Evolutionary conservation across 2,329 filamentous ascomycete genomes (phyloP).

Genomic region (Knufia fluminis): DNA sequence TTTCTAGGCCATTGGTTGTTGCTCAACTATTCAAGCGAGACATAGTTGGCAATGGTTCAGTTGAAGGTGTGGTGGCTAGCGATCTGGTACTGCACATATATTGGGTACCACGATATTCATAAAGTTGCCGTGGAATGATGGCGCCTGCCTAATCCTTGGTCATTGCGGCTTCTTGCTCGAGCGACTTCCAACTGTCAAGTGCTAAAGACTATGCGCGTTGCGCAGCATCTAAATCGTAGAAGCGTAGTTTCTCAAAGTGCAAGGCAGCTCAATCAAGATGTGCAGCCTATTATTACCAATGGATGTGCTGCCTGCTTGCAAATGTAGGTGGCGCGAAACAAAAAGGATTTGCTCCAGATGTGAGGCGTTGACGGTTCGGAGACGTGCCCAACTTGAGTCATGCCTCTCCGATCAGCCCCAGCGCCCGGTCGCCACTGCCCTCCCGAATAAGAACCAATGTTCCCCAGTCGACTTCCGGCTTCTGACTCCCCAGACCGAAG

Average conservation of each 20-base stretch:
- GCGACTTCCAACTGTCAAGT: too few relatives aligned
- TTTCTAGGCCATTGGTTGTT: too few relatives aligned
- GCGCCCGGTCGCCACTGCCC: background rate
- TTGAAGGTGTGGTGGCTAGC: too few relatives aligned
- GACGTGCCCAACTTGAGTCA: slow-evolving; percentile 1
- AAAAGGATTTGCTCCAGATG: background rate
- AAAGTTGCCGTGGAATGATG: too few relatives aligned
- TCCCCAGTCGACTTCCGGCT: background rate
- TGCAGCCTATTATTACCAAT: background rate
- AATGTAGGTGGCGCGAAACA: background rate
- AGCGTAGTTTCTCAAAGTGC: background rate
- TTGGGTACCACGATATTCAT: too few relatives aligned
- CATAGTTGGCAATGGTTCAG: too few relatives aligned
- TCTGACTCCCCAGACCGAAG: background rate
- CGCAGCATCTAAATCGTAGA: background rate
- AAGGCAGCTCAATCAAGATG: background rate
- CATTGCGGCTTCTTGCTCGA: too few relatives aligned
- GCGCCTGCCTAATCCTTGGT: too few relatives aligned
- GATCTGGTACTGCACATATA: too few relatives aligned
- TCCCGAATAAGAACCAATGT: slow-evolving; percentile 7
- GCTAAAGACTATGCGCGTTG: too few relatives aligned
- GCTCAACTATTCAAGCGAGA: too few relatives aligned
- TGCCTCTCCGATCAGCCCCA: background rate
- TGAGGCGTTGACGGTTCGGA: slow-evolving; percentile 1
- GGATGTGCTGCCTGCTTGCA: slow-evolving; percentile 3